These are phyloP conservation scores for Clathrospora elynae DNA, from an alignment of 2,329 filamentous ascomycete genomes.

Conservation along the genomic window DNA sequence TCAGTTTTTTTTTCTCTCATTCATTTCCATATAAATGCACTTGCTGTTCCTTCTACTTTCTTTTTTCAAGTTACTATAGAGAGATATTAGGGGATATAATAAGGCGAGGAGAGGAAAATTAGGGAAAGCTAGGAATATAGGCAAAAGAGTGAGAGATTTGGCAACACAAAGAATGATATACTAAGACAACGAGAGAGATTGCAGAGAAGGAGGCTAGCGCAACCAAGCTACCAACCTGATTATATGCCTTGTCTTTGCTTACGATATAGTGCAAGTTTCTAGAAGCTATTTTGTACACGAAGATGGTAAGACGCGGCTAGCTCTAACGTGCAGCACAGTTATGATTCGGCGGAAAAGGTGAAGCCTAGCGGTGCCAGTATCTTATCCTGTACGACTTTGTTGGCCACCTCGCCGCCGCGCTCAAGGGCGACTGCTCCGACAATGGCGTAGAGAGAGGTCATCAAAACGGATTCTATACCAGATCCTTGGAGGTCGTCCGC, in stretches of 20 bases:
- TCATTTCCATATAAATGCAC: too few species aligned
- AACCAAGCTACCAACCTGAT: too few species aligned
- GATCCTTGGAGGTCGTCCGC: slow-evolving; percentile 72
- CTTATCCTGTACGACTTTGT: slow-evolving; percentile 74
- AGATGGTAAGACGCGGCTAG: neutral
- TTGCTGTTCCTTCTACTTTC: too few species aligned
- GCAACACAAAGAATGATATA: neutral
- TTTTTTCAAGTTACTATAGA: too few species aligned
- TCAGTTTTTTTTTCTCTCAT: too few species aligned
- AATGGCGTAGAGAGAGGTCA: slow-evolving; percentile 80
- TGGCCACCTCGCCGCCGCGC: slow-evolving; percentile 78
- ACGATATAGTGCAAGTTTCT: slow-evolving; percentile 16
- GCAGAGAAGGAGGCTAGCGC: too few species aligned
- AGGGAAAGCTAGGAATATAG: too few species aligned
- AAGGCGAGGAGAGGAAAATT: too few species aligned
- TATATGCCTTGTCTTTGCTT: slow-evolving; percentile 14
- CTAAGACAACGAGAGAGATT: neutral
- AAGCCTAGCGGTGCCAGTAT: slow-evolving; percentile 63
- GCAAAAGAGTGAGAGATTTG: too few species aligned
- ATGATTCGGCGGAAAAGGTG: slow-evolving; percentile 29
- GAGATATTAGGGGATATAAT: too few species aligned
- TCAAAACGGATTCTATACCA: slow-evolving; percentile 74
- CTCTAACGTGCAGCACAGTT: slow-evolving; percentile 3
- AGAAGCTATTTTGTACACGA: slow-evolving; percentile 13
- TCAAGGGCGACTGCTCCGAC: slow-evolving; percentile 89